Percentiles rank a stretch among this genome's conserved stretches.
phyloP scores from a whole-genome alignment of 1,284 basidiomycete genomes.

The Ganoderma multipileum region DNA sequence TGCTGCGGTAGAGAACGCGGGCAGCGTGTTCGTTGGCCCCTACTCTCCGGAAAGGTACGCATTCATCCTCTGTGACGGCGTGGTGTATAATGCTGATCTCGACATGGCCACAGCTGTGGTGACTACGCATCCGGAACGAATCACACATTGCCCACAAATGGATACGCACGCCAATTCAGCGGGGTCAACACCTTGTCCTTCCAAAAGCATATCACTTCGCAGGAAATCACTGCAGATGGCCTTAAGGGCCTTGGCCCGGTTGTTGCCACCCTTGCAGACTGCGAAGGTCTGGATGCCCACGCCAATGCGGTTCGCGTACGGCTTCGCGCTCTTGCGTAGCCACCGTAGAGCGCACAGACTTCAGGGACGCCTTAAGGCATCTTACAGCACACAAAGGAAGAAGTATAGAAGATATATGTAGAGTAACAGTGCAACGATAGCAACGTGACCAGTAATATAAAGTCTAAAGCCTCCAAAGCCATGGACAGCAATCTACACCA shows the following conservation, averaged over 20 bases:
- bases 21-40: constrained; percentile 95
- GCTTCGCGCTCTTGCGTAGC: constrained; percentile 43
- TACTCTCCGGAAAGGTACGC: constrained; percentile 92
- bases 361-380: background rate
- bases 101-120: constrained; percentile 72
- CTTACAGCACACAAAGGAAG: constrained; percentile 12
- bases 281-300: constrained; percentile 95
- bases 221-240: constrained; percentile 87
- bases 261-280: constrained; percentile 91
- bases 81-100: constrained; percentile 1
- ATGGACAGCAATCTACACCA: constrained; percentile 28
- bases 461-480: constrained; percentile 32
- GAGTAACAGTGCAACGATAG: constrained; percentile 37
- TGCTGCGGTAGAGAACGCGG: constrained; percentile 84
- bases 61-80: background rate
- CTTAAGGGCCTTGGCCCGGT: constrained; percentile 85
- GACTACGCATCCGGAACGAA: constrained; percentile 99
- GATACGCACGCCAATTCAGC: constrained; percentile 97
- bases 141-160: constrained; percentile 95
- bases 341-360: constrained; percentile 3
- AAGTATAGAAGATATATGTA: constrained; percentile 34
- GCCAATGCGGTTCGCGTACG: constrained; percentile 87
- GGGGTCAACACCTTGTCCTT: constrained; percentile 98
- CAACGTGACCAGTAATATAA: constrained; percentile 36
- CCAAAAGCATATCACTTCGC: constrained; percentile 99